A percentile compares a stretch with the other conserved stretches of the same genome.
Conservation (phyloP, 202 grass and related monocot genomes). For the Setaria viridis region DNA sequence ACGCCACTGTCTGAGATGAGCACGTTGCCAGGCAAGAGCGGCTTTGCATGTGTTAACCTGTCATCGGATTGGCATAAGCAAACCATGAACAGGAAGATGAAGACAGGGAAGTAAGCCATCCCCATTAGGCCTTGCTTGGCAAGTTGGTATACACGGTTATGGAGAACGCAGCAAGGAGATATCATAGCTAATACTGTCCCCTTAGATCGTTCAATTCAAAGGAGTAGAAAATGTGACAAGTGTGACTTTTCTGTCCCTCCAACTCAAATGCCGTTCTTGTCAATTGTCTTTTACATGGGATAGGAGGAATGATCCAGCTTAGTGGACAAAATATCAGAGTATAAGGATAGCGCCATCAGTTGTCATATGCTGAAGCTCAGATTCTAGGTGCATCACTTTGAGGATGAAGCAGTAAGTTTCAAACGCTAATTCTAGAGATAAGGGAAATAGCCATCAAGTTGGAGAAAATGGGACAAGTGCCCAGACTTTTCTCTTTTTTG, state of each 20-base stretch:
- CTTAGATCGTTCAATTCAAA: background rate
- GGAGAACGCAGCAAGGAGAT: slow-evolving; percentile 1
- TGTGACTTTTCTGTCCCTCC: too few species aligned
- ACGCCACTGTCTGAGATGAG: slow-evolving; percentile 43
- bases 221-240: background rate
- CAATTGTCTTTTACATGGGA: too few species aligned
- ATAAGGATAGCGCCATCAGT: too few species aligned
- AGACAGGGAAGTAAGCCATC: background rate
- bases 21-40: slow-evolving; percentile 32
- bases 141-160: background rate
- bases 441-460: too few species aligned
- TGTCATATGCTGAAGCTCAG: too few species aligned
- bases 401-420: too few species aligned
- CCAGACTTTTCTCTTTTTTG: too few species aligned
- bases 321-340: too few species aligned
- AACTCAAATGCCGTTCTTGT: too few species aligned
- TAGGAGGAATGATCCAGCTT: too few species aligned
- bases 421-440: too few species aligned
- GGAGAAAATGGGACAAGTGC: background rate
- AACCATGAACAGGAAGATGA: slow-evolving; percentile 26
- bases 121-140: background rate
- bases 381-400: too few species aligned
- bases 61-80: slow-evolving; percentile 43
- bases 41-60: slow-evolving; percentile 40
- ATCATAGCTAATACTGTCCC: background rate